phyloP scores from a whole-genome alignment of 176 grass and related monocot genomes.

The Musa beccarii region DNA sequence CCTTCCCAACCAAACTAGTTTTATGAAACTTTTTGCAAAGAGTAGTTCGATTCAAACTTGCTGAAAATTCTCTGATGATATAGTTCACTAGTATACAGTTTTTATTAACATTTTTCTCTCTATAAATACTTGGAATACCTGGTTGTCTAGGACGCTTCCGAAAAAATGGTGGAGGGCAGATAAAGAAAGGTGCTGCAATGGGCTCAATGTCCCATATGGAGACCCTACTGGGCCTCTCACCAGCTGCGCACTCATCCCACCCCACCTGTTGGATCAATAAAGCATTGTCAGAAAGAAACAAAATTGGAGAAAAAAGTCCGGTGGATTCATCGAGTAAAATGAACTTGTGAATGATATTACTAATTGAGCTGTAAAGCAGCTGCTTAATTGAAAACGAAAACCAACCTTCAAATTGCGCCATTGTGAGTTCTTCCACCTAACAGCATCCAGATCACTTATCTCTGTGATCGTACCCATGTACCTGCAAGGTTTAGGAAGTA shows the following conservation, averaged over 20 bases:
- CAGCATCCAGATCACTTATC: constrained; percentile 63
- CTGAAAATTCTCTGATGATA: constrained; percentile 1
- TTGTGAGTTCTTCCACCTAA: constrained; percentile 65
- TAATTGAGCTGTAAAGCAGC: background rate
- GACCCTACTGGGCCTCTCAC: constrained; percentile 52
- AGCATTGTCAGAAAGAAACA: background rate
- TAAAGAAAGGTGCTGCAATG: constrained; percentile 54
- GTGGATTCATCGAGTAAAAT: background rate
- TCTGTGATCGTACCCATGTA: constrained; percentile 78
- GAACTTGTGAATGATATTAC: background rate
- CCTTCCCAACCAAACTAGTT: background rate
- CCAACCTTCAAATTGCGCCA: constrained; percentile 71
- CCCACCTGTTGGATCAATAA: constrained; percentile 35
- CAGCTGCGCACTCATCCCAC: constrained; percentile 69
- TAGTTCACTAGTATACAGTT: background rate
- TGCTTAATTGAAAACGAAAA: background rate
- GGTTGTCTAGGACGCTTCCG: constrained; percentile 58
- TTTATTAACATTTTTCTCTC: constrained; percentile 6
- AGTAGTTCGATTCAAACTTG: background rate
- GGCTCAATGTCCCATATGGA: constrained; percentile 73
- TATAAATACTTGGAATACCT: constrained; percentile 48
- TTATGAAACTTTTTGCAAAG: background rate
- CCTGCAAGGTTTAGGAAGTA: constrained; percentile 20
- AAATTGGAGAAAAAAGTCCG: background rate
- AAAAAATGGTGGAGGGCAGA: constrained; percentile 61